Percentiles rank a stretch among this genome's conserved stretches.
phyloP scores from a whole-genome alignment of 164 flowering plant species.

The Piper betle region DNA sequence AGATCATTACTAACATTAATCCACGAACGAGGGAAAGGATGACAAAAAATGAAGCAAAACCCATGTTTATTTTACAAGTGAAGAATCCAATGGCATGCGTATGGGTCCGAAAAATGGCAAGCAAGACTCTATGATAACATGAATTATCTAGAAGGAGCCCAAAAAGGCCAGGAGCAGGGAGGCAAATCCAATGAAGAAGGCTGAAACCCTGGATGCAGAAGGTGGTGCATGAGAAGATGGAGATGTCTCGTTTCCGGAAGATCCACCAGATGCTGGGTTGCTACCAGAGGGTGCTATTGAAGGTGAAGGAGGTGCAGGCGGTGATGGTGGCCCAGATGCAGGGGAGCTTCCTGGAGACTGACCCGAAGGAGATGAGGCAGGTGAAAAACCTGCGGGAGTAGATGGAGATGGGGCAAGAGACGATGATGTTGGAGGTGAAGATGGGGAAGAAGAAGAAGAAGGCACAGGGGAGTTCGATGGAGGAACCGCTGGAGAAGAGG shows the following conservation, averaged over 20 bases:
- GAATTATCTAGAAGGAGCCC: background rate
- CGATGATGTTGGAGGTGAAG: too few species aligned
- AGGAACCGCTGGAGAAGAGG: background rate
- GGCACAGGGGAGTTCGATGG: background rate
- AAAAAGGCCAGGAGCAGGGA: background rate
- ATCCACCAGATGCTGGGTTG: background rate
- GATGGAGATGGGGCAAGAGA: background rate
- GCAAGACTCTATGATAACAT: too few species aligned
- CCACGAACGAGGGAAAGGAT: too few species aligned
- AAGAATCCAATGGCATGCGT: too few species aligned
- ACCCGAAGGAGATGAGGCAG: conserved; percentile 2
- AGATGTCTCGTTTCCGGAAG: background rate
- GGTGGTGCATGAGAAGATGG: background rate
- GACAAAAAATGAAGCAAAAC: too few species aligned
- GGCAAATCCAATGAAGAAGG: background rate
- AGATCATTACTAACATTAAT: too few species aligned
- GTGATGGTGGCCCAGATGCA: background rate
- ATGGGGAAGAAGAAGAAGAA: background rate
- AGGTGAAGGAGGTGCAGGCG: background rate
- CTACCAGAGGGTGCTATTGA: background rate
- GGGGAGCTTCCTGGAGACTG: conserved; percentile 1
- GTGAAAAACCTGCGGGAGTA: background rate
- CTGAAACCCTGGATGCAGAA: background rate
- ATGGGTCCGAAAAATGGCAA: too few species aligned
- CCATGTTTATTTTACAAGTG: too few species aligned